Evolutionary conservation across 2,329 filamentous ascomycete species (phyloP), one percentile per base, ranked within the genome.

Genomic region (Colletotrichum chlorophyti): DNA sequence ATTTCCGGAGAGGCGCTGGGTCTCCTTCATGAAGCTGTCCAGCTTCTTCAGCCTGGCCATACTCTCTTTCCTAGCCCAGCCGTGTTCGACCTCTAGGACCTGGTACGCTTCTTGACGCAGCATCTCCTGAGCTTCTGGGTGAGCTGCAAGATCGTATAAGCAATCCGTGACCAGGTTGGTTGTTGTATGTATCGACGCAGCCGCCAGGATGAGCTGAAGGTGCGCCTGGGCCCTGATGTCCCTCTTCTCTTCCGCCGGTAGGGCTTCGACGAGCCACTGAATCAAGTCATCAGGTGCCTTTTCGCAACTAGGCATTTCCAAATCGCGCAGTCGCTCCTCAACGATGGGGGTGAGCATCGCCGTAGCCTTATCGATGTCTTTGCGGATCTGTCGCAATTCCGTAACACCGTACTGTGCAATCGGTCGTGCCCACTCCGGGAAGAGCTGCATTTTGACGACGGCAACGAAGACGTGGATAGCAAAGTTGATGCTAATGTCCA

Each of bases 401-500:
- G 76, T 73, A 4, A 83, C 77, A 23, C 81, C 63, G 62, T 77
- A 75, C 60, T 81, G 77, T 1, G 73, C 79, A 2, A 76, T 41
- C 1, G 80, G 79, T 2, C 80, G 77, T 60, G 78, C 70, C 78
- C 79, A 82, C 10, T 73, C 73, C 2, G 80, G 80, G 54, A 82
- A 81, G 63, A 82, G 75, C 60, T 82, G 79, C 34, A 87, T 73
- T 63, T 81, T 75, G 53, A 81, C 66, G 43, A 79, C 70, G 42
- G 78, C 74, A 64, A 77, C 68, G 66, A 84, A 78, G 59, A 80
- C 74, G 60, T 81, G 74, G 19, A 80, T 68, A 46, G 80, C 78
- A 65, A 80, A 83, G 67, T 80, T 76, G 68, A 82, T 73, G 68
- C 75, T 76, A 17, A 79, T 78, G 43, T 79, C 71, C 72, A 85